Evolutionary conservation across 2,329 filamentous ascomycete genomes (phyloP).

Genomic region (Clathrospora elynae): DNA sequence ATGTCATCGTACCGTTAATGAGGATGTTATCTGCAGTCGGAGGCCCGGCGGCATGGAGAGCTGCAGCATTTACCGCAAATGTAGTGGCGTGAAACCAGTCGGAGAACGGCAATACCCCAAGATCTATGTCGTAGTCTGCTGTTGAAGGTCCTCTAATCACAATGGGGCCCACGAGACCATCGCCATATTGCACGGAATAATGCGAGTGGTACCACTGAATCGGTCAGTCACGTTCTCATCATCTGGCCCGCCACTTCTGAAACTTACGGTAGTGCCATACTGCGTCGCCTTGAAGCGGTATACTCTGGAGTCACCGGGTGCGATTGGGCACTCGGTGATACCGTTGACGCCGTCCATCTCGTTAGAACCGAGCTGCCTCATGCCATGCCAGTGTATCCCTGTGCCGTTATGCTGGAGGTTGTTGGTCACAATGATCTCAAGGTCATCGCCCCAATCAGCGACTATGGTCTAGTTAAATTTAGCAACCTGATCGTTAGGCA

Average conservation of each 20-base stretch:
- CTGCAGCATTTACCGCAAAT: constrained; percentile 39
- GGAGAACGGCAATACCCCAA: constrained; percentile 49
- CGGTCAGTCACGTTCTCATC: constrained; percentile 37
- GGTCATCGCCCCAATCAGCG: constrained; percentile 50
- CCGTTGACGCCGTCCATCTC: constrained; percentile 55
- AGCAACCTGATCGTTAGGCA: constrained; percentile 12
- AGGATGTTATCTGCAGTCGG: constrained; percentile 54
- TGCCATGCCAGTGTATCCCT: constrained; percentile 59
- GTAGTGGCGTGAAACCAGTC: constrained; percentile 43
- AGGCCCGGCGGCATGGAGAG: constrained; percentile 47
- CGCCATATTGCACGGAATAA: constrained; percentile 51
- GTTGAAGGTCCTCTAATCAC: constrained; percentile 51
- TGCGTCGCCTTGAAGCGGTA: constrained; percentile 46
- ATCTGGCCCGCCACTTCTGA: neutral
- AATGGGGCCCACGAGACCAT: constrained; percentile 50
- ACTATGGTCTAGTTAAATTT: constrained; percentile 48
- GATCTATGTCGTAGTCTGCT: constrained; percentile 52
- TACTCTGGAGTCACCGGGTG: constrained; percentile 56
- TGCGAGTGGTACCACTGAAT: constrained; percentile 54
- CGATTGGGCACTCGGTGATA: constrained; percentile 69
- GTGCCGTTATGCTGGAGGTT: constrained; percentile 53
- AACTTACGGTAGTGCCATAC: constrained; percentile 41
- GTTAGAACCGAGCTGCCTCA: constrained; percentile 51
- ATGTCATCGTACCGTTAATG: constrained; percentile 63
- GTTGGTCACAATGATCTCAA: constrained; percentile 48